Percentiles rank a stretch among this genome's conserved stretches.
phyloP scores from a whole-genome alignment of 2,329 filamentous ascomycete genomes.

The Mollisia scopiformis region DNA sequence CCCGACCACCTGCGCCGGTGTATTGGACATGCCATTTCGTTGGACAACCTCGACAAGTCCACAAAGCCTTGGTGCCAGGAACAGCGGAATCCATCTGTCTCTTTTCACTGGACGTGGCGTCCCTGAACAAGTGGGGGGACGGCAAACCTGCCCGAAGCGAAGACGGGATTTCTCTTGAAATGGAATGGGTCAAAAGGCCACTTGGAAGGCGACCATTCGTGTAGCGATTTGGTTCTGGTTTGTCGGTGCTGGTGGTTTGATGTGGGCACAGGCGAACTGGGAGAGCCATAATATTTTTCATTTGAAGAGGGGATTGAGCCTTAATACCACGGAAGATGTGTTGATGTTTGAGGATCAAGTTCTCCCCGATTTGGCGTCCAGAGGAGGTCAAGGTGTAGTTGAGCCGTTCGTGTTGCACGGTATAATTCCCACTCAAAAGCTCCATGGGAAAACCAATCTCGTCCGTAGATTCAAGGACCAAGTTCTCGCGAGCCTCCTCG shows the following conservation, averaged over 20 bases:
- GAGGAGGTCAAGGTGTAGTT: slow-evolving; percentile 7
- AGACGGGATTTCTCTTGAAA: too few relatives aligned
- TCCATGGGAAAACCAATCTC: not conserved
- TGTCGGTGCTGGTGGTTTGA: too few relatives aligned
- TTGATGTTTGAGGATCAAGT: slow-evolving; percentile 2
- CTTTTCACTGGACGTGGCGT: slow-evolving; percentile 1
- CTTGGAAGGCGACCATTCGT: too few relatives aligned
- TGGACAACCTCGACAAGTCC: slow-evolving; percentile 8
- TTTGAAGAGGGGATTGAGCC: not conserved
- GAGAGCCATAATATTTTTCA: too few relatives aligned
- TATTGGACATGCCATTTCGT: slow-evolving; percentile 7
- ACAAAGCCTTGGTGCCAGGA: not conserved
- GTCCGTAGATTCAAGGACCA: not conserved
- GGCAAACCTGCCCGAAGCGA: too few relatives aligned
- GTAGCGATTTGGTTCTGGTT: too few relatives aligned
- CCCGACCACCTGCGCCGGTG: not conserved
- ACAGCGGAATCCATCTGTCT: slow-evolving; percentile 4
- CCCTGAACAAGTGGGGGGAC: not conserved
- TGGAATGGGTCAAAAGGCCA: too few relatives aligned
- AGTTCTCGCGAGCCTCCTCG: not conserved
- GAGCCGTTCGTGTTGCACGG: not conserved
- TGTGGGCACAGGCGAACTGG: too few relatives aligned
- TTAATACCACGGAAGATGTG: slow-evolving; percentile 2
- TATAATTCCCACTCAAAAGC: slow-evolving; percentile 6
- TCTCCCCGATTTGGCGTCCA: slow-evolving; percentile 5